Evolutionary conservation across 1,284 basidiomycete genomes (phyloP).

Genomic region (Coniferiporia weirii): DNA sequence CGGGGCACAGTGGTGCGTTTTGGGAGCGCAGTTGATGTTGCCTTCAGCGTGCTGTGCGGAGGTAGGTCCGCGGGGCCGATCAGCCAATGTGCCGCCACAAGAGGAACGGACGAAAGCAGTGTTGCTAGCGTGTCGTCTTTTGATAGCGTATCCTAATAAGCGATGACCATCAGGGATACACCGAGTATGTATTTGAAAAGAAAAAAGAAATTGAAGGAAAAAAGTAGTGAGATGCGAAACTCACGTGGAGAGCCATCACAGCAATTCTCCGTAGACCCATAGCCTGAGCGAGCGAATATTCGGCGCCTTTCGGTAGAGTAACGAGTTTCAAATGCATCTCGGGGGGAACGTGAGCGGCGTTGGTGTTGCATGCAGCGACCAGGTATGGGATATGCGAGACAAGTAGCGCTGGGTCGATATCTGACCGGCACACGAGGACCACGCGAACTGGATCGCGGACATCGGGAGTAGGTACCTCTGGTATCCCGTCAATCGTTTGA

Average conservation of each 20-base stretch:
- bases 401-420: conserved; percentile 67
- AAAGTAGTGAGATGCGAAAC: conserved; percentile 19
- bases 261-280: conserved; percentile 69
- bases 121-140: conserved; percentile 33
- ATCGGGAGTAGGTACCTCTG: conserved; percentile 20
- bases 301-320: conserved; percentile 69
- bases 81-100: conserved; percentile 62
- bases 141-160: conserved; percentile 34
- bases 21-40: conserved; percentile 2
- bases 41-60: conserved; percentile 13
- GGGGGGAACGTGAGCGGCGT: conserved; percentile 18
- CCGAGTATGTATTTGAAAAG: background rate
- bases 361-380: conserved; percentile 61
- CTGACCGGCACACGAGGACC: conserved; percentile 66
- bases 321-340: conserved; percentile 46
- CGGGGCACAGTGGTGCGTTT: conserved; percentile 1
- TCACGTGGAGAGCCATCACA: conserved; percentile 58
- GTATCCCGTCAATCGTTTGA: conserved; percentile 22
- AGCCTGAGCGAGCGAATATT: conserved; percentile 54
- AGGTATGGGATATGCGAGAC: conserved; percentile 70
- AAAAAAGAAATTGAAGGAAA: conserved; percentile 9
- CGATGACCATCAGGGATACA: background rate
- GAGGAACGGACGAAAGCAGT: conserved; percentile 44
- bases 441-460: conserved; percentile 31
- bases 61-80: conserved; percentile 22